phyloP scores from a whole-genome alignment of 2,329 filamentous ascomycete species.

The Epichloe typhina region DNA sequence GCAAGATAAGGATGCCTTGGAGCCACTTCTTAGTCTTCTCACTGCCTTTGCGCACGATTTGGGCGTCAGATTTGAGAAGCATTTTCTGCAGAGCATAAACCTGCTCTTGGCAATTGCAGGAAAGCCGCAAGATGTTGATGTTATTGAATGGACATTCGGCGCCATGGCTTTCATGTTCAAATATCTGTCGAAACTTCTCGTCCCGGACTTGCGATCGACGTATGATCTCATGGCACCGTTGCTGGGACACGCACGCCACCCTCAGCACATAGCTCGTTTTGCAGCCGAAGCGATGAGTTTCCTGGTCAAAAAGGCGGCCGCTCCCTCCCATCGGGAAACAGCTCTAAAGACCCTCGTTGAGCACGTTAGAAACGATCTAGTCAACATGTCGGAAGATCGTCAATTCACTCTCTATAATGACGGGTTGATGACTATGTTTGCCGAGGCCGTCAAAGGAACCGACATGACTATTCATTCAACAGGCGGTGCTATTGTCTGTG shows the following conservation, averaged over 20 bases:
- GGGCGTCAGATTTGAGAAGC: constrained; percentile 73
- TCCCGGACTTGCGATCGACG: constrained; percentile 73
- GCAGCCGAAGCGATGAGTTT: constrained; percentile 93
- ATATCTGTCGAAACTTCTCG: constrained; percentile 77
- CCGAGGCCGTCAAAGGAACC: constrained; percentile 61
- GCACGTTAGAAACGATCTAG: constrained; percentile 58
- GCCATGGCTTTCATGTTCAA: constrained; percentile 95
- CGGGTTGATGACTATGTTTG: constrained; percentile 83
- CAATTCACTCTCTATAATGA: constrained; percentile 63
- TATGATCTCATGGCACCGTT: constrained; percentile 74
- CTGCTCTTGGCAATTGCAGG: constrained; percentile 68
- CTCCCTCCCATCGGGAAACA: constrained; percentile 60
- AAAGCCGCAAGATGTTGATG: constrained; percentile 64
- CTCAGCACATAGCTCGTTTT: constrained; percentile 79
- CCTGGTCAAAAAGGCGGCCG: constrained; percentile 75
- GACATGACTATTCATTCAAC: constrained; percentile 47
- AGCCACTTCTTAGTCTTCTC: constrained; percentile 77
- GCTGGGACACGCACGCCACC: constrained; percentile 70
- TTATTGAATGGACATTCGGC: constrained; percentile 96
- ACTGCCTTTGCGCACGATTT: constrained; percentile 92
- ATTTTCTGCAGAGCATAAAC: constrained; percentile 64
- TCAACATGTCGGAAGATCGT: constrained; percentile 35
- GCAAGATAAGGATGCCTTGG: constrained; percentile 66
- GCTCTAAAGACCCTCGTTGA: constrained; percentile 58
- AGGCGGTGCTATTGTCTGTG: constrained; percentile 37